Evolutionary conservation across 2,329 filamentous ascomycete genomes (phyloP).

Genomic region (Alternaria hordeiaustralica): DNA sequence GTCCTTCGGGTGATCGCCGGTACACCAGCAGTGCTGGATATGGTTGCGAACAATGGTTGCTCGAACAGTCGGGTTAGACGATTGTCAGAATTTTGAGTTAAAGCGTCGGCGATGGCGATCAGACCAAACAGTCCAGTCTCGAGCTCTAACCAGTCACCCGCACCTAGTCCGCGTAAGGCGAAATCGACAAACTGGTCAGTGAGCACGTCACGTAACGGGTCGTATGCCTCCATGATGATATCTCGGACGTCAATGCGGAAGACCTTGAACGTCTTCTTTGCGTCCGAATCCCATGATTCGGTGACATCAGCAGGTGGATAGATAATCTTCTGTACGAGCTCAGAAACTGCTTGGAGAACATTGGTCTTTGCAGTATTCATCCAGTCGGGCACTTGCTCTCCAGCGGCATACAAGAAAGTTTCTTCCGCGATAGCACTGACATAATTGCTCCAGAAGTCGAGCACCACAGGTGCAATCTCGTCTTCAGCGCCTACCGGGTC

Average conservation of each 20-base stretch:
- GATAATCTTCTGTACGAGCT: constrained; percentile 72
- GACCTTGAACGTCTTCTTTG: constrained; percentile 71
- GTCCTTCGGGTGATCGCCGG: constrained; percentile 71
- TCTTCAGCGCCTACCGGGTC: constrained; percentile 76
- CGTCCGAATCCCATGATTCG: constrained; percentile 72
- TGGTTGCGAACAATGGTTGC: constrained; percentile 64
- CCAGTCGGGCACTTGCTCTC: constrained; percentile 58
- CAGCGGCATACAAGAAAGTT: constrained; percentile 42
- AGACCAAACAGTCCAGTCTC: constrained; percentile 67
- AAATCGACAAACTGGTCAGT: constrained; percentile 57
- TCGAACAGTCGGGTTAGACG: constrained; percentile 68
- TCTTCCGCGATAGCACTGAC: constrained; percentile 71
- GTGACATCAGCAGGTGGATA: constrained; percentile 67
- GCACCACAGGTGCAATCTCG: constrained; percentile 72
- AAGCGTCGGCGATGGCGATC: constrained; percentile 70
- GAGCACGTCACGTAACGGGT: constrained; percentile 56
- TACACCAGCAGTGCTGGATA: constrained; percentile 55
- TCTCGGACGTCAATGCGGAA: constrained; percentile 82
- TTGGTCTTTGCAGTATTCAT: constrained; percentile 64
- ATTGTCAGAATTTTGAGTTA: constrained; percentile 65
- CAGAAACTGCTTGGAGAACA: constrained; percentile 69
- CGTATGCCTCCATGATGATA: constrained; percentile 74
- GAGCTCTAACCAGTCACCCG: constrained; percentile 56
- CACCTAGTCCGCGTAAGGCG: constrained; percentile 49
- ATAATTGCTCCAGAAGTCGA: constrained; percentile 84